A percentile compares a stretch with the other conserved stretches of the same genome.
Evolutionary conservation across 2,329 filamentous ascomycete genomes (phyloP).

Genomic region (Aspergillus sp.): DNA sequence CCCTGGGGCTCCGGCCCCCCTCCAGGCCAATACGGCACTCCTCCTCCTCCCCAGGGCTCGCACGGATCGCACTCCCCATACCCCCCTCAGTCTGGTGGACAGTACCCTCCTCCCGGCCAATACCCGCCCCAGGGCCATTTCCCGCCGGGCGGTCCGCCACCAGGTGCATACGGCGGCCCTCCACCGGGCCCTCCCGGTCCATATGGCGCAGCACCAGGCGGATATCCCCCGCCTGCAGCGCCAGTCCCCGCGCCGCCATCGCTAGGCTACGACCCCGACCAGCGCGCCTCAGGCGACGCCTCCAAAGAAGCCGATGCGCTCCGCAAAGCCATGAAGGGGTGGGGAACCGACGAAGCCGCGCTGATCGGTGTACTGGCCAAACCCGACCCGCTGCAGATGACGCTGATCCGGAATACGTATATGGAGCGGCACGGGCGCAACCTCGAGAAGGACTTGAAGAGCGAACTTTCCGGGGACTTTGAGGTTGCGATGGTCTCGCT

Average conservation of each 20-base stretch:
- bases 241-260: conserved; percentile 58
- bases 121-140: conserved; percentile 8
- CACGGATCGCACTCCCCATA: not conserved
- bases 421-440: conserved; percentile 61
- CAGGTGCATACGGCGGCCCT: conserved; percentile 1
- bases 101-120: conserved; percentile 3
- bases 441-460: conserved; percentile 70
- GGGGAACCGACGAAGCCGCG: conserved; percentile 43
- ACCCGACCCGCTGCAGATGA: conserved; percentile 72
- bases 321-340: conserved; percentile 77
- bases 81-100: not conserved
- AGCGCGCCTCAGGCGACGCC: conserved; percentile 65
- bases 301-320: conserved; percentile 60
- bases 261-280: conserved; percentile 65
- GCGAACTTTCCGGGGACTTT: conserved; percentile 72
- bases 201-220: conserved; percentile 2
- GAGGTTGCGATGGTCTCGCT: conserved; percentile 68
- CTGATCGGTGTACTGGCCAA: conserved; percentile 66
- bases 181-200: not conserved
- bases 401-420: conserved; percentile 63
- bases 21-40: conserved; percentile 4
- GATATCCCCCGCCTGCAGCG: conserved; percentile 4
- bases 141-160: conserved; percentile 1
- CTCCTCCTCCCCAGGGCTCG: not conserved
- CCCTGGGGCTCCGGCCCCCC: conserved; percentile 9